Percentiles rank a stretch among this genome's conserved stretches.
phyloP scores from a whole-genome alignment of 345 rosid species.

The Citrus hindsii region DNA sequence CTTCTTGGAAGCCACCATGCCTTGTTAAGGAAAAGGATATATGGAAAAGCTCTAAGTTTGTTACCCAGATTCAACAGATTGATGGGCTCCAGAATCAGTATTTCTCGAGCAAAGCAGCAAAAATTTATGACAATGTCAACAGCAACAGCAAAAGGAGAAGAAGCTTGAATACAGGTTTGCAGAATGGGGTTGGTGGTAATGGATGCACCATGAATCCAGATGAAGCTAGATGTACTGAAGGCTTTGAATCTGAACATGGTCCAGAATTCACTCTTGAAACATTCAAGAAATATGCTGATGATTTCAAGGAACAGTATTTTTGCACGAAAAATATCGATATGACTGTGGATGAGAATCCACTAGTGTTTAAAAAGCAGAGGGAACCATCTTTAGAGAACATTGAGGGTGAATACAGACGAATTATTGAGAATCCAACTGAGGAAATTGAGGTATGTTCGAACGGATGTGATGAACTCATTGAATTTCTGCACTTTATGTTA shows the following conservation, averaged over 20 bases:
- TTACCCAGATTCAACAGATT: conserved; percentile 45
- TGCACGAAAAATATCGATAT: conserved; percentile 10
- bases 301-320: conserved; percentile 45
- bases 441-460: conserved; percentile 49
- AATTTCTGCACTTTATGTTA: neutral
- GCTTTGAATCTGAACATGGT: conserved; percentile 32
- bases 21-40: conserved; percentile 34
- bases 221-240: conserved; percentile 25
- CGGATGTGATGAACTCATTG: conserved; percentile 11
- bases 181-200: conserved; percentile 18
- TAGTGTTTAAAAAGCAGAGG: conserved; percentile 13
- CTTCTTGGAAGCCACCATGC: conserved; percentile 70
- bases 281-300: conserved; percentile 50
- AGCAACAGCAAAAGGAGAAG: conserved; percentile 15
- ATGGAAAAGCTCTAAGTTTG: conserved; percentile 49
- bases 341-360: conserved; percentile 18
- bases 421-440: conserved; percentile 51
- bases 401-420: conserved; percentile 56
- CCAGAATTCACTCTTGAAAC: conserved; percentile 42
- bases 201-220: conserved; percentile 14
- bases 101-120: conserved; percentile 23
- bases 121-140: conserved; percentile 10
- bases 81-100: conserved; percentile 33
- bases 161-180: conserved; percentile 6
- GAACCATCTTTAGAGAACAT: conserved; percentile 41